These are phyloP conservation scores for Cyclostephanos tholiformis DNA, from an alignment of 108 stramenopile species.

Conservation along the genomic window DNA sequence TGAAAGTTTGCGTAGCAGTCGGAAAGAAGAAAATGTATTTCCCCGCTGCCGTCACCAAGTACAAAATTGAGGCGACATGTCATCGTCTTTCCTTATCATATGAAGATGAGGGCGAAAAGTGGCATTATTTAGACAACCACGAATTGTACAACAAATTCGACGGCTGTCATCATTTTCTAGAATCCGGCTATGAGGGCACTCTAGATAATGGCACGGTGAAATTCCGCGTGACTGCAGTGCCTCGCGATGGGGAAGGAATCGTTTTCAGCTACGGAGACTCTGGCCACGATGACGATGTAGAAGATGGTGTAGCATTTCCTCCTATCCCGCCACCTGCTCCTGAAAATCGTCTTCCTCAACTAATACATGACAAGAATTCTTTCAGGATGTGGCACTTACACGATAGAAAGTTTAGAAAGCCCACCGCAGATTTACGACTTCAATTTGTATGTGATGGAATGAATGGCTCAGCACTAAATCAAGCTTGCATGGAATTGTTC, in stretches of 20 bases:
- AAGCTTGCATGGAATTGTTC: conserved; percentile 74
- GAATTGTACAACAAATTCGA: conserved; percentile 27
- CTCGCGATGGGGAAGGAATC: conserved; percentile 62
- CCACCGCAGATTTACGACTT: conserved; percentile 79
- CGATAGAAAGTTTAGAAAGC: conserved; percentile 80
- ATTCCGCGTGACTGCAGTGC: conserved; percentile 69
- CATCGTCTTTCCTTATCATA: conserved; percentile 61
- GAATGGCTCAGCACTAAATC: conserved; percentile 68
- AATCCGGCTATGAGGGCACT: conserved; percentile 70
- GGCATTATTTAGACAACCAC: conserved; percentile 67
- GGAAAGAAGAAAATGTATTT: conserved; percentile 81
- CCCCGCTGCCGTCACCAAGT: conserved; percentile 69
- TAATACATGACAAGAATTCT: conserved; percentile 62
- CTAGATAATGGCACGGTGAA: conserved; percentile 72
- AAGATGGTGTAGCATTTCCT: conserved; percentile 68
- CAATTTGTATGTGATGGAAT: conserved; percentile 62
- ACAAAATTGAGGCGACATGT: conserved; percentile 58
- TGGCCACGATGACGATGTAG: conserved; percentile 74
- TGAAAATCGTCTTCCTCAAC: conserved; percentile 60
- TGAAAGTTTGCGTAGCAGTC: conserved; percentile 75
- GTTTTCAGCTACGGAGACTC: conserved; percentile 70
- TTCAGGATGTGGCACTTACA: conserved; percentile 84
- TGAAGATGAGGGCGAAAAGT: conserved; percentile 82
- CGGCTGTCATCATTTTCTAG: conserved; percentile 21
- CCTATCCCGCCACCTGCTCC: conserved; percentile 71